These are phyloP conservation scores for Leccinum subgranulosum DNA, from an alignment of 768 basidiomycete species.

Conservation along the genomic window DNA sequence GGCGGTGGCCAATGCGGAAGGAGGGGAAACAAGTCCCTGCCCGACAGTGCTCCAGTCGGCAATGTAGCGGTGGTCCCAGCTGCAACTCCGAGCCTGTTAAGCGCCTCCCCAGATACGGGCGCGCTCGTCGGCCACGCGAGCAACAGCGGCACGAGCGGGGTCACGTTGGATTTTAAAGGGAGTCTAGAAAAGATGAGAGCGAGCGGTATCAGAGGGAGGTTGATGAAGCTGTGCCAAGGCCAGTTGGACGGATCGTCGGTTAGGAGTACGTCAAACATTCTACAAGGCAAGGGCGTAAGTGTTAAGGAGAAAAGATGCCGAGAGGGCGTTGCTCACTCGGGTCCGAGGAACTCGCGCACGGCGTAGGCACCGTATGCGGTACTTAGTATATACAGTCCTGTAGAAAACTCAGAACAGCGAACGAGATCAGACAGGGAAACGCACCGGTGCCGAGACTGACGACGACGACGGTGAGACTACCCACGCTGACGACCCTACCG, in stretches of 20 bases:
- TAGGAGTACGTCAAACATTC: constrained; percentile 62
- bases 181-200: constrained; percentile 64
- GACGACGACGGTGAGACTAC: constrained; percentile 47
- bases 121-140: constrained; percentile 31
- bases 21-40: constrained; percentile 24
- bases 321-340: constrained; percentile 44
- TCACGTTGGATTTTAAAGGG: constrained; percentile 30
- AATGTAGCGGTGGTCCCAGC: not conserved
- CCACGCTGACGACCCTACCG: constrained; percentile 52
- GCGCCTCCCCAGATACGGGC: constrained; percentile 14
- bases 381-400: constrained; percentile 47
- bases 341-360: constrained; percentile 63
- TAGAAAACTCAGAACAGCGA: not conserved
- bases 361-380: constrained; percentile 75
- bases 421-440: constrained; percentile 19
- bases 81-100: not conserved
- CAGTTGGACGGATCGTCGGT: constrained; percentile 69
- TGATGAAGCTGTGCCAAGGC: constrained; percentile 73
- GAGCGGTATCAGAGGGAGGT: constrained; percentile 70
- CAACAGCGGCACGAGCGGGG: constrained; percentile 22
- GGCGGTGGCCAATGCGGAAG: constrained; percentile 56
- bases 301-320: not conserved
- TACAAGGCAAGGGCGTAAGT: constrained; percentile 15
- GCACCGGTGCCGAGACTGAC: constrained; percentile 61
- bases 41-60: not conserved